Conservation (phyloP, 257 asterid species). For the Asclepias syriaca region DNA sequence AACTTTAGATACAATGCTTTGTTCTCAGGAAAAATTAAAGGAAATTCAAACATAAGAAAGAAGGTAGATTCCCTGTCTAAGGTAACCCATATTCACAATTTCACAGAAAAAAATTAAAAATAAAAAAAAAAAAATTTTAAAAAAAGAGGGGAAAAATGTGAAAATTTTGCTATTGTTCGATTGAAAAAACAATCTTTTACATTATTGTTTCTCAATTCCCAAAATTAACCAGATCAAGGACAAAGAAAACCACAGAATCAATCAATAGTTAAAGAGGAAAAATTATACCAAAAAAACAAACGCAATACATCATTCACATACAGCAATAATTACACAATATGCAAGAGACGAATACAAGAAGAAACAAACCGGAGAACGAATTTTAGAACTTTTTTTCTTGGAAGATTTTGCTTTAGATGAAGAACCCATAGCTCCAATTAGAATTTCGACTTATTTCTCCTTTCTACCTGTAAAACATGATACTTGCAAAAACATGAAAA, state of each 20-base stretch:
- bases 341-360: neutral
- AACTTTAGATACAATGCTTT: neutral
- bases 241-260: constrained; percentile 1
- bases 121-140: neutral
- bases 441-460: constrained; percentile 4
- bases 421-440: constrained; percentile 46
- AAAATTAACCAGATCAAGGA: neutral
- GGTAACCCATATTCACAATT: neutral
- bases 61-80: neutral
- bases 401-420: constrained; percentile 49
- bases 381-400: constrained; percentile 50
- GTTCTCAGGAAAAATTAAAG: constrained; percentile 6
- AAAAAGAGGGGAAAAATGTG: too few species aligned
- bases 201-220: neutral
- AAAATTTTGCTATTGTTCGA: neutral
- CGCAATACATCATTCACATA: neutral
- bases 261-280: neutral
- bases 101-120: neutral
- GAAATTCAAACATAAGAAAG: neutral
- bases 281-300: constrained; percentile 3
- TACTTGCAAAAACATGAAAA: neutral
- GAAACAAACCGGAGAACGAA: constrained; percentile 42
- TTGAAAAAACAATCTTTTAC: constrained; percentile 5
- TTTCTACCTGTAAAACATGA: constrained; percentile 24
- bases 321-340: neutral